A percentile compares a stretch with the other conserved stretches of the same genome.
Evolutionary conservation across 2,329 filamentous ascomycete genomes (phyloP).

Genomic region (Coleophoma crateriformis): DNA sequence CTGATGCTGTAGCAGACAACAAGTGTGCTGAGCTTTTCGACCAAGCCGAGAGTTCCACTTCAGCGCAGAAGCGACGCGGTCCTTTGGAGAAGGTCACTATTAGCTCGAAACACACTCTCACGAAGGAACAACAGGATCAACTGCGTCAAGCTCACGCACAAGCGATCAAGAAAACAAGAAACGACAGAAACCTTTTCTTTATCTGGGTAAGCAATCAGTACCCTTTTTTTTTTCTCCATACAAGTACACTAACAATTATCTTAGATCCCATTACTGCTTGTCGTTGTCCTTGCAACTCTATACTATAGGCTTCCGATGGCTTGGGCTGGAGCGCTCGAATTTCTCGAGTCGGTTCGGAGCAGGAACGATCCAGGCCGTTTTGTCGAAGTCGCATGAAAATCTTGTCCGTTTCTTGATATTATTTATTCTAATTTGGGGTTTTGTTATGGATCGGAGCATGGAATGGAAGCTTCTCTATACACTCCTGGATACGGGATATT

Average conservation of each 20-base stretch:
- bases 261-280: slow-evolving; percentile 44
- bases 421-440: too few species aligned
- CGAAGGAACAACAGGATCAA: slow-evolving; percentile 59
- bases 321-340: slow-evolving; percentile 14
- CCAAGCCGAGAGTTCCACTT: slow-evolving; percentile 28
- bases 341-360: slow-evolving; percentile 12
- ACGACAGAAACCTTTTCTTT: slow-evolving; percentile 62
- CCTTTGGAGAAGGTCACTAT: slow-evolving; percentile 46
- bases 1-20: slow-evolving; percentile 51
- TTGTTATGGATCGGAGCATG: too few species aligned
- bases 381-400: slow-evolving; percentile 20
- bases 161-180: slow-evolving; percentile 57
- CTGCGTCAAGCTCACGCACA: slow-evolving; percentile 54
- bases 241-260: slow-evolving; percentile 12
- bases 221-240: neutral
- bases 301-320: slow-evolving; percentile 47
- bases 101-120: slow-evolving; percentile 57
- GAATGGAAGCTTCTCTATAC: too few species aligned
- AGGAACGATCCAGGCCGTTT: slow-evolving; percentile 12
- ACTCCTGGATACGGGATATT: too few species aligned
- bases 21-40: slow-evolving; percentile 52
- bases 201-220: slow-evolving; percentile 49
- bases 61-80: slow-evolving; percentile 32
- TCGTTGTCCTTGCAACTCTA: slow-evolving; percentile 43
- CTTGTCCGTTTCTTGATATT: neutral